Conservation (phyloP, 192 early-diverging fungal genomes). For the Coemansia sp. region DNA sequence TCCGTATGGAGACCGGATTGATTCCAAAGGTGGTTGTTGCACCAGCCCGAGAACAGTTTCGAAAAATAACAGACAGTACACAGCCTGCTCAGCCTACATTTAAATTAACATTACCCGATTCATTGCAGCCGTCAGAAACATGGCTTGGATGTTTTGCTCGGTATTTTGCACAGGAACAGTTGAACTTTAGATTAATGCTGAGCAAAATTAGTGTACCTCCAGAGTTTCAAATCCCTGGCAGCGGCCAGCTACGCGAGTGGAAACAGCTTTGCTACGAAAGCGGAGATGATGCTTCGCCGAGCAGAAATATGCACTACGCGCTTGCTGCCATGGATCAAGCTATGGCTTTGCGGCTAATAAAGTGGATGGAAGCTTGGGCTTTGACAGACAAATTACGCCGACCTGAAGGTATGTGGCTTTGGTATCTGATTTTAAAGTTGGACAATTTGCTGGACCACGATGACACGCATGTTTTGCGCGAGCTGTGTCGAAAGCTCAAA, state of each 20-base stretch:
- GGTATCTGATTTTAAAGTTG: slow-evolving; percentile 39
- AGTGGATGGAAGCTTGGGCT: slow-evolving; percentile 39
- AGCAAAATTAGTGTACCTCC: slow-evolving; percentile 6
- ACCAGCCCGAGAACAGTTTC: slow-evolving; percentile 13
- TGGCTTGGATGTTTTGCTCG: slow-evolving; percentile 20
- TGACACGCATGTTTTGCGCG: slow-evolving; percentile 41
- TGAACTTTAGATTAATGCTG: slow-evolving; percentile 5
- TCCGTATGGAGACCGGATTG: slow-evolving; percentile 27
- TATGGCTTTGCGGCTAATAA: slow-evolving; percentile 37
- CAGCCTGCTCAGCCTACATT: not conserved
- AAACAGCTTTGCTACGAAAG: slow-evolving; percentile 32
- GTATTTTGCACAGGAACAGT: slow-evolving; percentile 15
- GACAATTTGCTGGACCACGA: slow-evolving; percentile 41
- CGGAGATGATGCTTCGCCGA: not conserved
- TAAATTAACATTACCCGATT: not conserved
- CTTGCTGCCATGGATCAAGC: slow-evolving; percentile 36
- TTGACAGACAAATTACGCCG: slow-evolving; percentile 20
- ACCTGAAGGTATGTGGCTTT: slow-evolving; percentile 40
- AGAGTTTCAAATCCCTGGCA: slow-evolving; percentile 13
- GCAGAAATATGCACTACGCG: slow-evolving; percentile 18
- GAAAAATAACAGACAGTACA: not conserved
- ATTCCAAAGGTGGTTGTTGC: slow-evolving; percentile 25
- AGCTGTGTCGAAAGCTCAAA: slow-evolving; percentile 36
- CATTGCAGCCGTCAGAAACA: slow-evolving; percentile 10
- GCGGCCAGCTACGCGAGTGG: slow-evolving; percentile 30